These are phyloP conservation scores for Vigna unguiculata DNA, from an alignment of 306 rosid species.

Conservation along the genomic window DNA sequence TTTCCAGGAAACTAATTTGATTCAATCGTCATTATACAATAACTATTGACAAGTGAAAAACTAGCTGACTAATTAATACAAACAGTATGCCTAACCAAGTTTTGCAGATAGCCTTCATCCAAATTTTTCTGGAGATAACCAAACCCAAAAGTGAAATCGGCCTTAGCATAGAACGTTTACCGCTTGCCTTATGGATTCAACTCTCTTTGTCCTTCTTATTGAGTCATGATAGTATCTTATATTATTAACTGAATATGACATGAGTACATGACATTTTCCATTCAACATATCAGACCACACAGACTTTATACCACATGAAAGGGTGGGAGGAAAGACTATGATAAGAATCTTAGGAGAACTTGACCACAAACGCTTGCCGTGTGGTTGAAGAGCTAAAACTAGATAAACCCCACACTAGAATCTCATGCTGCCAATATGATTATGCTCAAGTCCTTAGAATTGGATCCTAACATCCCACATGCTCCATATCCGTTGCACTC, in stretches of 20 bases:
- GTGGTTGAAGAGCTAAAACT: background rate
- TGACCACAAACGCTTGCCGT: background rate
- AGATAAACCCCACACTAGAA: background rate
- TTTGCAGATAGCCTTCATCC: constrained; percentile 25
- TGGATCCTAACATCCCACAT: background rate
- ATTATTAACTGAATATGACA: constrained; percentile 8
- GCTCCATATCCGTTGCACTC: background rate
- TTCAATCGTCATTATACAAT: background rate
- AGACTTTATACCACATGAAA: background rate
- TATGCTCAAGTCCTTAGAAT: background rate
- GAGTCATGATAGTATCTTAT: constrained; percentile 17
- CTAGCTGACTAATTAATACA: constrained; percentile 16
- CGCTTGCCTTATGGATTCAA: too few species aligned
- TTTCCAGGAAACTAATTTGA: background rate
- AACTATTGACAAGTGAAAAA: constrained; percentile 14
- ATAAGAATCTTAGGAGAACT: background rate
- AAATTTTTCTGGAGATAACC: constrained; percentile 5
- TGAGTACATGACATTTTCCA: background rate
- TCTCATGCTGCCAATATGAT: background rate
- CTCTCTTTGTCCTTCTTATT: constrained; percentile 15
- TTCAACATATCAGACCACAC: constrained; percentile 12
- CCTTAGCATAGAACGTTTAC: too few species aligned
- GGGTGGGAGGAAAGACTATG: background rate
- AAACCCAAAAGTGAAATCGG: constrained; percentile 34
- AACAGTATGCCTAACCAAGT: background rate